Conservation (phyloP, 129 eudicot species). For the Flaveria ramosissima region DNA sequence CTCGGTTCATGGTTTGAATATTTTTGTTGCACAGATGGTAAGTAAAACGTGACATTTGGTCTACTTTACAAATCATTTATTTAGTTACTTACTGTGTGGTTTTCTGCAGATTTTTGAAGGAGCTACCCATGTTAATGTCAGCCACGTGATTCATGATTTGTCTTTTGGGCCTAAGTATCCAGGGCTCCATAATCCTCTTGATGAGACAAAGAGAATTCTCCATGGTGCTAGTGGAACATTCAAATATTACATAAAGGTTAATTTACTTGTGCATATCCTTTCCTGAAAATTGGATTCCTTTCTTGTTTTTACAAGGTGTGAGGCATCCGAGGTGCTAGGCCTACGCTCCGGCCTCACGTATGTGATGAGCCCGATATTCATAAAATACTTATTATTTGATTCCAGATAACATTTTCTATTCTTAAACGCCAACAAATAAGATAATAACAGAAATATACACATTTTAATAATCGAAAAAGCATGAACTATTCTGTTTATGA, state of each 20-base stretch:
- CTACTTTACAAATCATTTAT: slow-evolving; percentile 1
- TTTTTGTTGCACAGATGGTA: slow-evolving; percentile 95
- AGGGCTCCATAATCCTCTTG: slow-evolving; percentile 94
- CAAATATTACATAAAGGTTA: slow-evolving; percentile 96
- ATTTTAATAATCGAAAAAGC: background rate
- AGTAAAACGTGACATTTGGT: slow-evolving; percentile 32
- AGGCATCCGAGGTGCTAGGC: background rate
- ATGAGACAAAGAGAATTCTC: slow-evolving; percentile 65
- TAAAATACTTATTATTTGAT: background rate
- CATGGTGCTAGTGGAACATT: slow-evolving; percentile 85
- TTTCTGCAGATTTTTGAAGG: slow-evolving; percentile 81
- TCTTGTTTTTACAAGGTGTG: background rate
- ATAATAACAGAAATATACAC: background rate
- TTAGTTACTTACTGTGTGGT: background rate
- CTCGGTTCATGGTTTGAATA: slow-evolving; percentile 93
- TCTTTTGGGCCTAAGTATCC: slow-evolving; percentile 98
- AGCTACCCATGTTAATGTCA: slow-evolving; percentile 81
- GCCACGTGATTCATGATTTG: slow-evolving; percentile 88
- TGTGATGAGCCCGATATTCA: background rate
- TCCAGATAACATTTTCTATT: background rate
- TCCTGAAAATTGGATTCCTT: background rate
- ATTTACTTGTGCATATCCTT: slow-evolving; percentile 17
- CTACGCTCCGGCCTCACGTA: background rate
- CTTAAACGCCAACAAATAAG: background rate
- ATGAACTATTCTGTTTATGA: background rate